Percentiles rank a stretch among this genome's conserved stretches.
Evolutionary conservation across 768 basidiomycete species (phyloP).

Genomic region (Mycena filopes): DNA sequence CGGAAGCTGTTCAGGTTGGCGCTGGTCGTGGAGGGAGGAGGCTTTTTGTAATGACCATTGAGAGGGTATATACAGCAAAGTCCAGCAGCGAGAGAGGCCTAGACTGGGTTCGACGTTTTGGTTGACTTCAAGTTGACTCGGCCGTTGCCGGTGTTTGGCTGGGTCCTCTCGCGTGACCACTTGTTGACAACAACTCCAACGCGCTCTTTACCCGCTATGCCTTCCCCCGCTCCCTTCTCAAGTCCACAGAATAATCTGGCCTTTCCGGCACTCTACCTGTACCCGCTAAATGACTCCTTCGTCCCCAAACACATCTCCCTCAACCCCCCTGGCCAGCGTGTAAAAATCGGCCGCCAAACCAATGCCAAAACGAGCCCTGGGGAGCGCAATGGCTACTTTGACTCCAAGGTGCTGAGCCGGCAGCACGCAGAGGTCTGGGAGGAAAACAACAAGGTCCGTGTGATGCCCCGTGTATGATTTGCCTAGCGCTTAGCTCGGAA

Average conservation of each 20-base stretch:
- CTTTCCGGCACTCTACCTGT: constrained; percentile 69
- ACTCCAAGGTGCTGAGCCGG: constrained; percentile 91
- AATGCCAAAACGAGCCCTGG: constrained; percentile 94
- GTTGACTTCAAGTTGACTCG: no score
- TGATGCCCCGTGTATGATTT: constrained; percentile 14
- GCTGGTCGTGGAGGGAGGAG: no score
- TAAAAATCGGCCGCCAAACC: constrained; percentile 95
- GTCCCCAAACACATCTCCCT: constrained; percentile 94
- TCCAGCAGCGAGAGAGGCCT: no score
- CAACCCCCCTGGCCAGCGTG: constrained; percentile 63
- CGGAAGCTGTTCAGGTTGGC: no score
- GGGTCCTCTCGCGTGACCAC: background rate
- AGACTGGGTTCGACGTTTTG: no score
- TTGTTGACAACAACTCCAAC: constrained; percentile 8
- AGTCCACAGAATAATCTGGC: constrained; percentile 23
- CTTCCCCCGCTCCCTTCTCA: constrained; percentile 29
- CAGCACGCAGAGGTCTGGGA: constrained; percentile 99
- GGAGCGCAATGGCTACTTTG: constrained; percentile 96
- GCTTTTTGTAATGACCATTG: no score
- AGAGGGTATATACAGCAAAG: no score
- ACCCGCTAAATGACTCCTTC: constrained; percentile 95
- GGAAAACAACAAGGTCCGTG: constrained; percentile 81
- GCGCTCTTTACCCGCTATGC: constrained; percentile 26
- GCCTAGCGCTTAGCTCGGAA: constrained; percentile 23
- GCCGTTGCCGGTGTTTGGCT: constrained; percentile 19